phyloP scores from a whole-genome alignment of 306 rosid genomes.

The Trifolium subterraneum region DNA sequence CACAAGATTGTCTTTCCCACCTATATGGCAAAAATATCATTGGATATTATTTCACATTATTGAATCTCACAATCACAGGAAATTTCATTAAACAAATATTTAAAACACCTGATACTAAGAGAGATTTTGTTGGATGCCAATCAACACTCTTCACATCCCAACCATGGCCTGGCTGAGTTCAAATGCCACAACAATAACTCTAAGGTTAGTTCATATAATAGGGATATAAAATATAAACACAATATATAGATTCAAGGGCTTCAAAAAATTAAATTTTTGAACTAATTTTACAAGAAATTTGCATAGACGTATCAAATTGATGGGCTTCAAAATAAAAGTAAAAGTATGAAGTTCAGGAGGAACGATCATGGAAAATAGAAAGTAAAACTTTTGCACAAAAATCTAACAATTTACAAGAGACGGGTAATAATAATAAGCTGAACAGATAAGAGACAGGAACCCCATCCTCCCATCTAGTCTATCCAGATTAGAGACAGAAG shows the following conservation, averaged over 20 bases:
- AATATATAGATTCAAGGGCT: conserved; percentile 2
- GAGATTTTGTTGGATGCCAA: conserved; percentile 98
- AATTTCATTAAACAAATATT: conserved; percentile 38
- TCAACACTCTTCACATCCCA: conserved; percentile 99
- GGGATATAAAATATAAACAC: conserved; percentile 6
- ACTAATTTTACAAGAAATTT: conserved; percentile 8
- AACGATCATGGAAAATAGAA: conserved; percentile 1
- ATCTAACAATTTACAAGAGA: conserved; percentile 16
- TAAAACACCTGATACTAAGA: conserved; percentile 83
- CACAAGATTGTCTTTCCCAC: conserved; percentile 96
- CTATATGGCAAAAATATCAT: conserved; percentile 51
- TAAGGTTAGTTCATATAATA: conserved; percentile 40
- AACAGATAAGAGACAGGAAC: conserved; percentile 27
- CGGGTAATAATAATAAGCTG: conserved; percentile 18
- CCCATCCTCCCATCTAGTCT: conserved; percentile 30
- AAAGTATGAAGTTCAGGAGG: conserved; percentile 6
- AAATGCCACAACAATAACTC: conserved; percentile 52
- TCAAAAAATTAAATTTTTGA: conserved; percentile 16
- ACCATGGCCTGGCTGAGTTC: conserved; percentile 99
- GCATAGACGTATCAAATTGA: conserved; percentile 32
- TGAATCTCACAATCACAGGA: conserved; percentile 38
- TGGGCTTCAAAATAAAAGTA: conserved; percentile 12
- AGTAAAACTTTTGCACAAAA: neutral
- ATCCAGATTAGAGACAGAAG: conserved; percentile 40
- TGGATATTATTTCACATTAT: conserved; percentile 28